Evolutionary conservation across 108 stramenopile species (phyloP), one percentile per base, ranked within the genome.

Genomic region (Parietichytrium sp.): DNA sequence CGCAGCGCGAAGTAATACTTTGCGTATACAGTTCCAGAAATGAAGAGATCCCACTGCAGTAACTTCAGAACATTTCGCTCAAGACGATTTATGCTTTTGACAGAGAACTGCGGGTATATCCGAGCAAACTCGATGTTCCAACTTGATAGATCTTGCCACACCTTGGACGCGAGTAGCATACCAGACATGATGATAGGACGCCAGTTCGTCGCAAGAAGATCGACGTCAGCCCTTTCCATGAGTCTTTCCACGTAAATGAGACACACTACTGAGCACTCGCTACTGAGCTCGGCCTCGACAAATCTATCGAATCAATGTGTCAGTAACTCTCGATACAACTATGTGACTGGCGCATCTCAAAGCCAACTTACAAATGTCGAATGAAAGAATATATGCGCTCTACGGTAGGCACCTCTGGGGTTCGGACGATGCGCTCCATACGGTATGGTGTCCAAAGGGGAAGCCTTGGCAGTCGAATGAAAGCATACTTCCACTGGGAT

Each of bases 1-100:
- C 98, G 91, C 15, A 98, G 87, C 13, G 97, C 97, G 83, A 99
- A 98, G 89, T 98, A 98, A 86, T 98, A 98, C 84, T 99, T 97
- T 29, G 97, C 98, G 84, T 98, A 99, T n/a, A 91, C 88, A 38
- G 89, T 55, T 48, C 84, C 85, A 10, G 96, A 95, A 86, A 98
- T 96, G 87, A 94, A 96, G 47, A 99, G 87, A 85, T 97, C 94
- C 97, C 96, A 98, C 83, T 95, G 91, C 54, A 98, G 87, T 45
- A 89, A 88, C 52, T 91, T 88, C 38, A 98, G 84, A 87, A 97
- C 97, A 83, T 86, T 54, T 3, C 89, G 77, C 85, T 98, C 98
- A 80, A 98, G 86, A 25, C 86, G 86, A 86, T 94, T 94, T 84
- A 99, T 98, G 45, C 92, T 87, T 31, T 93, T 90, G 33, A 98